Base-by-base conservation (phyloP, 768 basidiomycete genomes). In the Mycena capillaripes region DNA sequence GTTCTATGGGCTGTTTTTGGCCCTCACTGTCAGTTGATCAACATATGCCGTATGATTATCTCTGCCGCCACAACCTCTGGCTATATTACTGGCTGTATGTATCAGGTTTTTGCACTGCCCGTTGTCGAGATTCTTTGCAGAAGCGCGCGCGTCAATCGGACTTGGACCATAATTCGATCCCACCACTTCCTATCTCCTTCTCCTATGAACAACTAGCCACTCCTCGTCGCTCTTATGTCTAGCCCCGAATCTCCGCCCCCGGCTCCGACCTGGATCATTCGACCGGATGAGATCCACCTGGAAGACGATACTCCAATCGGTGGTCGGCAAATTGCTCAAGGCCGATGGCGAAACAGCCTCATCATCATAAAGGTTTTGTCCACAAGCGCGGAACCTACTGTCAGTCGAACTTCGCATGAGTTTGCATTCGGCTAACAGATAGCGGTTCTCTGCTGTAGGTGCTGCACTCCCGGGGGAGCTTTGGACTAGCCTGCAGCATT, bases 401-500 rank as follows among this genome's bases (percentile, higher is more conserved):
- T 75, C 44, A 62, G 69, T 66, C 21, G 27, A 56, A 12, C n/a
- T 12, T 25, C 38, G 38, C 38, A 30, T 11, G 16, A 30, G 9
- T 29, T 14, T 52, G 27, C 25, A 6, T 12, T 44, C n/a, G n/a
- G n/a, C n/a, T n/a, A 19, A 48, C 38, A n/a, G 36, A 8, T 57
- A 30, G 62, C 34, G 7, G 23, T n/a, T 17, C 2, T 3, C 42
- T 17, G 14, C 11, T 16, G 5, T 48, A 78, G 79, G 50, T 55
- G 44, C 56, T 80, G 48, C 44, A 74, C 21, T 52, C 46, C 23
- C 77, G 74, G 3, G 63, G 16, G 70, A 74, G 34, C 27, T 73
- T 21, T 80, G 79, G 79, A 66, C 76, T 6, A 67, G 62, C 27
- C 56, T 76, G 53, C 60, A 46, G 3, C 76, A 80, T 59, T 58